These are phyloP conservation scores for Polytolypa hystricis DNA, from an alignment of 2,329 filamentous ascomycete genomes.

Conservation along the genomic window DNA sequence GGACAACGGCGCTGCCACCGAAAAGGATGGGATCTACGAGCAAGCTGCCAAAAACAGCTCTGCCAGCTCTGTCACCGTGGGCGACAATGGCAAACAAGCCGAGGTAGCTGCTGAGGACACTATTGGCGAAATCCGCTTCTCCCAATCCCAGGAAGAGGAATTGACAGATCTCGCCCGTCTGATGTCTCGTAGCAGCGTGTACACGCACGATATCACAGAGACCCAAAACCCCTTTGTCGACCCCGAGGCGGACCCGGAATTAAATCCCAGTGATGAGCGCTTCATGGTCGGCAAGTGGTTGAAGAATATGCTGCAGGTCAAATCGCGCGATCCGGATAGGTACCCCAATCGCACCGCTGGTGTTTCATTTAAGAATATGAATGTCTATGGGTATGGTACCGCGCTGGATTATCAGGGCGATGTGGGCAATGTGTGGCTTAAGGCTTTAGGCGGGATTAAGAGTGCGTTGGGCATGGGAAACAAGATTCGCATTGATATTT, in stretches of 20 bases:
- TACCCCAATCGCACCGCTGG: conserved; percentile 30
- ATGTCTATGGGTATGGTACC: conserved; percentile 29
- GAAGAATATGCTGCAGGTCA: conserved; percentile 35
- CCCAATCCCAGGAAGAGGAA: conserved; percentile 14
- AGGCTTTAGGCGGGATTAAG: conserved; percentile 21
- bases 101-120: conserved; percentile 8
- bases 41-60: conserved; percentile 9
- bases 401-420: conserved; percentile 35
- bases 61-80: conserved; percentile 16
- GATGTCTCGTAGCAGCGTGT: conserved; percentile 18
- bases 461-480: conserved; percentile 19
- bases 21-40: conserved; percentile 3
- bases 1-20: neutral
- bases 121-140: conserved; percentile 15
- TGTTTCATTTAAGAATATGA: conserved; percentile 29
- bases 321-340: conserved; percentile 24
- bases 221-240: conserved; percentile 28
- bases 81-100: conserved; percentile 4
- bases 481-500: conserved; percentile 44
- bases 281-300: conserved; percentile 39
- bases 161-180: conserved; percentile 22
- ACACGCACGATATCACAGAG: conserved; percentile 6
- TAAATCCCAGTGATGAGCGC: conserved; percentile 36
- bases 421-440: conserved; percentile 33
- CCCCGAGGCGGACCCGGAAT: conserved; percentile 21